These are phyloP conservation scores for Leptographium procerum DNA, from an alignment of 2,329 filamentous ascomycete genomes.

Conservation along the genomic window DNA sequence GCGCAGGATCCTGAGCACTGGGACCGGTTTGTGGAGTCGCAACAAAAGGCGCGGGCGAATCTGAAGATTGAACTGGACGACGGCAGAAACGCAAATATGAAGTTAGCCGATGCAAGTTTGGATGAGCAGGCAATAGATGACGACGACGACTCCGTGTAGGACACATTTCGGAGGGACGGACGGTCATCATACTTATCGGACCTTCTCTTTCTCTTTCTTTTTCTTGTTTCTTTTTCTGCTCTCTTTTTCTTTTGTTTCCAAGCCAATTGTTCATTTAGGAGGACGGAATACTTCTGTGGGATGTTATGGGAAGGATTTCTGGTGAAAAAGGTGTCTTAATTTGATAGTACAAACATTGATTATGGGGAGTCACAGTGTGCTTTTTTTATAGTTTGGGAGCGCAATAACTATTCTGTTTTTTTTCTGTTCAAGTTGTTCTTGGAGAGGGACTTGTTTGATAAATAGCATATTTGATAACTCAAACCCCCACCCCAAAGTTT, in stretches of 20 bases:
- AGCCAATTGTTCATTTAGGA: too few relatives aligned
- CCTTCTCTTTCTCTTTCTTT: too few relatives aligned
- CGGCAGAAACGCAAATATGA: background rate
- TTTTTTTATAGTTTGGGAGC: background rate
- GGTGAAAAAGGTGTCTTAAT: too few relatives aligned
- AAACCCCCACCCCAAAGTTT: background rate
- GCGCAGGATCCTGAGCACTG: constrained; percentile 57
- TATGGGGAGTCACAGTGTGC: background rate
- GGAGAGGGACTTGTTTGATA: background rate
- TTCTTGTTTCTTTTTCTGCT: too few relatives aligned
- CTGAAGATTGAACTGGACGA: constrained; percentile 20
- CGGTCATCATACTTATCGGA: too few relatives aligned
- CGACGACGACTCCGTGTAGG: background rate
- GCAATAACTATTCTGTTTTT: too few relatives aligned
- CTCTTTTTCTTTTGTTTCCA: too few relatives aligned
- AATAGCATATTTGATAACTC: background rate
- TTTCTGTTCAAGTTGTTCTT: background rate
- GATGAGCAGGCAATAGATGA: constrained; percentile 6
- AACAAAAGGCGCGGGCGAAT: constrained; percentile 47
- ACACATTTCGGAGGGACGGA: background rate
- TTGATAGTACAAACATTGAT: too few relatives aligned
- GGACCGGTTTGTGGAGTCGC: constrained; percentile 49
- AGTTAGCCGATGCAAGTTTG: background rate
- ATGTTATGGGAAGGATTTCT: too few relatives aligned
- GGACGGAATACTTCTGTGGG: too few relatives aligned